phyloP scores from a whole-genome alignment of 768 basidiomycete genomes.

The Leccinellum rugosiceps region DNA sequence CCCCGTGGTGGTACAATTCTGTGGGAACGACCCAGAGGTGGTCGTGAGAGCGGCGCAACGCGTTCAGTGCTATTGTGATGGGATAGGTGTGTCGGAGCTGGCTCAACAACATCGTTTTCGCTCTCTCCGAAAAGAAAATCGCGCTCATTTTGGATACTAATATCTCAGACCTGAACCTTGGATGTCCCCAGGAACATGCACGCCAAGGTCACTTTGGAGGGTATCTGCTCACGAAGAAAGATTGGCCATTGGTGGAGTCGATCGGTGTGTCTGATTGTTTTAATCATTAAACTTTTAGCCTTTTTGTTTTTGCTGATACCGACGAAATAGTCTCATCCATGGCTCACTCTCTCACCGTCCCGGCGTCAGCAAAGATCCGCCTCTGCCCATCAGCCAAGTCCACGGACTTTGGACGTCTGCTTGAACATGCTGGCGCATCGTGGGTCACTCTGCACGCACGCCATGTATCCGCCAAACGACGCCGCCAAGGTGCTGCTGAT shows the following conservation, averaged over 20 bases:
- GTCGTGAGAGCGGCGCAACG: constrained; percentile 60
- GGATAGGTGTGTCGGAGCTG: constrained; percentile 50
- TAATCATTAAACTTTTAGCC: not conserved
- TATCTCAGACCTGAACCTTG: constrained; percentile 68
- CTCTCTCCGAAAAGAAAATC: not conserved
- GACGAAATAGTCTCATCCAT: constrained; percentile 56
- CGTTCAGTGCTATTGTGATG: constrained; percentile 60
- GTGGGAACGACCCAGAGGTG: constrained; percentile 63
- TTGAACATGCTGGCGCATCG: constrained; percentile 64
- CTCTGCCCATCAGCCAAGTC: constrained; percentile 55
- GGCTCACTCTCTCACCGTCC: constrained; percentile 58
- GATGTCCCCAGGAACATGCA: constrained; percentile 74
- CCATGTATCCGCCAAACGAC: constrained; percentile 63
- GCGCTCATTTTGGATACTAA: constrained; percentile 9
- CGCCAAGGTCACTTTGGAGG: constrained; percentile 67
- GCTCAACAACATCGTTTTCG: not conserved
- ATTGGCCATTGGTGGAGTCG: constrained; percentile 64
- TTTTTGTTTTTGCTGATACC: not conserved
- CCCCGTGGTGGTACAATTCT: constrained; percentile 70
- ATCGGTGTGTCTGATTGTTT: constrained; percentile 45
- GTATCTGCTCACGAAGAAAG: constrained; percentile 69
- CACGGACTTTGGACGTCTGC: constrained; percentile 48
- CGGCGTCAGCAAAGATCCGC: constrained; percentile 62
- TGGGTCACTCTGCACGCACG: constrained; percentile 77
- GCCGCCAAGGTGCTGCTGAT: constrained; percentile 71